phyloP scores from a whole-genome alignment of 2,329 filamentous ascomycete genomes.

The Epichloe sp. region DNA sequence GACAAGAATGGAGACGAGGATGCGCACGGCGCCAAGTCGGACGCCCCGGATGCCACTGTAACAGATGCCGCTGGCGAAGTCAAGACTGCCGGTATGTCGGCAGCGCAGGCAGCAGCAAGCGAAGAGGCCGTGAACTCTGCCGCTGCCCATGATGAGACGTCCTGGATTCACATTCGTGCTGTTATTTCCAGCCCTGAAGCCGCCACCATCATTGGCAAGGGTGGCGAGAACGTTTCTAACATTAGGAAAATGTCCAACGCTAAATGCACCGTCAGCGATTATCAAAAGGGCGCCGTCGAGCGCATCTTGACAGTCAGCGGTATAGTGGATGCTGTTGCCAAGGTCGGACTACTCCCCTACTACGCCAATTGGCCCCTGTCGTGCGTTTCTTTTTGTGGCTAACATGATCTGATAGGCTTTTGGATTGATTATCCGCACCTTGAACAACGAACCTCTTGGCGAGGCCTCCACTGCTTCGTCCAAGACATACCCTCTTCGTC shows the following conservation, averaged over 20 bases:
- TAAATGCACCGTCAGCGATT: conserved; percentile 98
- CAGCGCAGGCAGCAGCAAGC: conserved; percentile 15
- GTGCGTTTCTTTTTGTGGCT: conserved; percentile 10
- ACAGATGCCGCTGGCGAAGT: conserved; percentile 19
- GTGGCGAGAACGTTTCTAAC: conserved; percentile 95
- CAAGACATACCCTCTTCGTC: conserved; percentile 91
- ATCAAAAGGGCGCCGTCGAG: conserved; percentile 91
- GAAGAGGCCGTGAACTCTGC: conserved; percentile 29
- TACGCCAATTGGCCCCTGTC: background rate
- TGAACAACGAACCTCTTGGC: conserved; percentile 91
- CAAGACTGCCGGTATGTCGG: conserved; percentile 12
- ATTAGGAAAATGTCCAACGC: conserved; percentile 90
- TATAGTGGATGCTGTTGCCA: conserved; percentile 89
- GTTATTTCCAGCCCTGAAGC: conserved; percentile 97
- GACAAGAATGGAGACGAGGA: conserved; percentile 38
- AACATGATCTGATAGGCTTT: conserved; percentile 54
- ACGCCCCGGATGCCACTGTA: conserved; percentile 14
- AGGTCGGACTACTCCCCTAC: conserved; percentile 42
- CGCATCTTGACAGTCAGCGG: conserved; percentile 96
- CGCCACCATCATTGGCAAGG: conserved; percentile 95
- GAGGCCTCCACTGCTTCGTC: conserved; percentile 82
- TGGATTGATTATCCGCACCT: conserved; percentile 90
- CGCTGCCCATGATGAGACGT: conserved; percentile 70
- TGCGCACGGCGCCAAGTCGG: conserved; percentile 35
- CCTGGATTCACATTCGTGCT: conserved; percentile 93